Conservation (phyloP, 164 flowering plant species). For the Magnolia sinica region DNA sequence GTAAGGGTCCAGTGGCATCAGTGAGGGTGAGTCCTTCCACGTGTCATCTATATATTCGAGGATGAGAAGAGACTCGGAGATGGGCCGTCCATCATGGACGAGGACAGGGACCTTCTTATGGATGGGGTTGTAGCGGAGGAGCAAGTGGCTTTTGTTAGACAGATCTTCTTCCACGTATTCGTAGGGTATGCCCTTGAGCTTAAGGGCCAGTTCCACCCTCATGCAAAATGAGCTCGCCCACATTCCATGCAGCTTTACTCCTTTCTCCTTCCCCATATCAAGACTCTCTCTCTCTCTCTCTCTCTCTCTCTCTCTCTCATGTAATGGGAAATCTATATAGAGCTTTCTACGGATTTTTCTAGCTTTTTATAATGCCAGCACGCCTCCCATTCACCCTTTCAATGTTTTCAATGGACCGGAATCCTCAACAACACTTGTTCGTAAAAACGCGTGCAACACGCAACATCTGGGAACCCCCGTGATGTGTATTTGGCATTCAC, state of each 20-base stretch:
- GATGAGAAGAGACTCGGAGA: slow-evolving; percentile 9
- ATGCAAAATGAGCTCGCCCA: slow-evolving; percentile 7
- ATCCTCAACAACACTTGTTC: too few species aligned
- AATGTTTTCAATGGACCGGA: too few species aligned
- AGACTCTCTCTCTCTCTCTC: neutral
- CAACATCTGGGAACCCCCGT: too few species aligned
- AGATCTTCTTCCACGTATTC: slow-evolving; percentile 7
- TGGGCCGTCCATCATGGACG: slow-evolving; percentile 7
- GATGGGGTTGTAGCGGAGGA: slow-evolving; percentile 4
- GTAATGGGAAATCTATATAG: too few species aligned
- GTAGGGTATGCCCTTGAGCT: slow-evolving; percentile 14
- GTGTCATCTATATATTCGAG: slow-evolving; percentile 9
- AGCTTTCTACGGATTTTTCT: neutral
- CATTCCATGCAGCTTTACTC: slow-evolving; percentile 6
- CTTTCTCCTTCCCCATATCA: slow-evolving; percentile 3
- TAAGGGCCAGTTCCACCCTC: slow-evolving; percentile 13
- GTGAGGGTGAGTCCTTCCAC: neutral
- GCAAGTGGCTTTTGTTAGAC: neutral
- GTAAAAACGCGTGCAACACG: too few species aligned
- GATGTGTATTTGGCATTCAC: too few species aligned
- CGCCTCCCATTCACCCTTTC: neutral
- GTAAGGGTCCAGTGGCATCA: neutral
- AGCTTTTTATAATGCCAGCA: neutral
- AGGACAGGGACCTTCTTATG: slow-evolving; percentile 2
- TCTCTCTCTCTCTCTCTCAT: neutral